Base-by-base conservation (phyloP, 352 stramenopile genomes). In the Pythium utonaiense region DNA sequence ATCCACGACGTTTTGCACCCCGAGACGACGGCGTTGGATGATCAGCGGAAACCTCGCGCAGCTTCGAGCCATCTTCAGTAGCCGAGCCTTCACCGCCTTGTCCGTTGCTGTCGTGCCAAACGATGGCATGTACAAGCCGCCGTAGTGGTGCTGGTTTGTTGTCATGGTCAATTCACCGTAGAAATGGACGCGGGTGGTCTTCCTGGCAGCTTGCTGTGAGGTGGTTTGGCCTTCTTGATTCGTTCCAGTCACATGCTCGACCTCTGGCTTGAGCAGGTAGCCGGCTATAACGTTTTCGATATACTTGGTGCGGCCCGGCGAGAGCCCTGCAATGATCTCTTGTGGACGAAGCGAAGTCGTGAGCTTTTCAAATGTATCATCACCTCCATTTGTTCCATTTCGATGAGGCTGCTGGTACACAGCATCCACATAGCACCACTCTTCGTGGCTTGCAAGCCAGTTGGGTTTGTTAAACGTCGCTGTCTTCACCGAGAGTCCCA, bases 21-120 rank as follows among this genome's bases (percentile, higher is more conserved):
- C 79, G 30, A 92, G 76, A 1, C 82, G 80, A 0, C 80, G 82
- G 6, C 82, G 70, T 2, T 71, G 77, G 13, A 92, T 68, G 12
- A 90, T 60, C 2, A 77, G 71, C 6, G 75, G 68, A 2, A 91
- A 53, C 1, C 71, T 66, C 4, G 41, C 42, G 12, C 49, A 67
- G 64, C 59, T 64, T 16, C 41, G 27, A 5, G 64, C 64, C 50
- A 71, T 57, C 25, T 44, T 42, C 6, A 71, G n/a, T 12, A 71
- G 54, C 6, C 59, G 57, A 0, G 10, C 33, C 41, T 71, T 64
- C 58, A 64, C 53, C 12, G 42, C 22, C n/a, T 62, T 62, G 47
- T 67, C 59, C 27, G 57, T 47, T 7, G 56, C 41, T 1, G 51
- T 62, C 14, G 56, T 17, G 51, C 47, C 21, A 14, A 62, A 54